phyloP scores from a whole-genome alignment of 1,139 yeast genomes.

The Geotrichum australiense region DNA sequence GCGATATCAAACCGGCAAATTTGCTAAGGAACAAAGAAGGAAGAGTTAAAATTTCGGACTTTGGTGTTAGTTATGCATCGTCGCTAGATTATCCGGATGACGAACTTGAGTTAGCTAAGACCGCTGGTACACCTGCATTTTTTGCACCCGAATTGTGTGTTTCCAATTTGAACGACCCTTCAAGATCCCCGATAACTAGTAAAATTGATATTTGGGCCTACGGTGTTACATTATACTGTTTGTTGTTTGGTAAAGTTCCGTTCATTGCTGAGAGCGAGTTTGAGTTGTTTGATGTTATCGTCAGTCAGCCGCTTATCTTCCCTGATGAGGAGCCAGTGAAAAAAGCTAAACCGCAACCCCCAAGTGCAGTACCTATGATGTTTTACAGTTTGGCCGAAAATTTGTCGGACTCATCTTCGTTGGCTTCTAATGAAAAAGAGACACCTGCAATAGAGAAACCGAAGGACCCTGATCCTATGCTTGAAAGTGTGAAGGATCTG shows the following conservation, averaged over 20 bases:
- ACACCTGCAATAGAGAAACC: neutral
- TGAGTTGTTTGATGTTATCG: constrained; percentile 79
- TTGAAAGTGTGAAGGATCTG: constrained; percentile 53
- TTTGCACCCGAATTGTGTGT: constrained; percentile 72
- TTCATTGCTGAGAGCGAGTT: constrained; percentile 86
- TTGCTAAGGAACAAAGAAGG: constrained; percentile 65
- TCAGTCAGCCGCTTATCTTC: constrained; percentile 51
- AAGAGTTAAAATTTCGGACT: constrained; percentile 86
- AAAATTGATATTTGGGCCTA: constrained; percentile 95
- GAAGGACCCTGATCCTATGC: constrained; percentile 14
- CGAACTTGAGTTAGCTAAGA: constrained; percentile 79
- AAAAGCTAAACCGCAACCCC: neutral
- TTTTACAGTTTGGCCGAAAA: constrained; percentile 14
- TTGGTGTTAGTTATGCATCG: constrained; percentile 89
- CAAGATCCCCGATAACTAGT: constrained; percentile 53
- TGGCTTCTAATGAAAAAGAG: neutral
- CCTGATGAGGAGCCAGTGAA: constrained; percentile 39
- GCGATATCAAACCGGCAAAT: constrained; percentile 97
- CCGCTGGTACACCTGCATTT: constrained; percentile 89
- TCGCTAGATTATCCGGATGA: constrained; percentile 44
- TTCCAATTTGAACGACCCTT: constrained; percentile 8
- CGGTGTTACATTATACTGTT: constrained; percentile 87
- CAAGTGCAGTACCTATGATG: constrained; percentile 8
- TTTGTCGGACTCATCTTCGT: constrained; percentile 1
- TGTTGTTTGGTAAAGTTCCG: constrained; percentile 82